Conservation (phyloP, 2,329 filamentous ascomycete species). For the Trichocomaceae sp. region DNA sequence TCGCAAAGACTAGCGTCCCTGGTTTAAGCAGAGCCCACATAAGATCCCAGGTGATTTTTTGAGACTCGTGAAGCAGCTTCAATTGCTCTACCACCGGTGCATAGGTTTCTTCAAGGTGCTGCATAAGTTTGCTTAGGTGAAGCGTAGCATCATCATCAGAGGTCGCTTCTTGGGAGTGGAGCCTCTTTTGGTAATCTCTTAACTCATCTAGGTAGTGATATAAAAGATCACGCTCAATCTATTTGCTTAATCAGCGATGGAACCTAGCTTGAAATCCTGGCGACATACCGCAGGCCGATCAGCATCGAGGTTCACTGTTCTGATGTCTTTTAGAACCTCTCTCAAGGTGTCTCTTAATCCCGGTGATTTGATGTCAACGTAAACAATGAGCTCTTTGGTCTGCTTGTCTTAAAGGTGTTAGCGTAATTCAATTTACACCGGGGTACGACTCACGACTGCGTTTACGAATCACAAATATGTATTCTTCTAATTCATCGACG, state of each 20-base stretch:
- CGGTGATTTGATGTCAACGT: conserved; percentile 2
- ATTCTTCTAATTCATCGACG: background rate
- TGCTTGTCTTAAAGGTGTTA: background rate
- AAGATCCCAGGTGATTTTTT: conserved; percentile 26
- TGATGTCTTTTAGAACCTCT: conserved; percentile 19
- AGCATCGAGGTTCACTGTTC: conserved; percentile 17
- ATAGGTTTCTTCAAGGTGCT: conserved; percentile 13
- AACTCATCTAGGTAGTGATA: conserved; percentile 14
- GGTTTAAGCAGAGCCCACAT: conserved; percentile 28
- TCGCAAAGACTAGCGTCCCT: conserved; percentile 20
- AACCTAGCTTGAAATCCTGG: background rate
- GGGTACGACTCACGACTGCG: background rate
- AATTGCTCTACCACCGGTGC: conserved; percentile 2
- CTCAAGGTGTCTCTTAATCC: conserved; percentile 17
- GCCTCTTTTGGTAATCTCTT: conserved; percentile 4
- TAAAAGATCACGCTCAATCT: conserved; percentile 15
- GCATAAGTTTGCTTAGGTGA: conserved; percentile 16
- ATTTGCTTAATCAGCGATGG: background rate
- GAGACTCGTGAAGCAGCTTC: conserved; percentile 17
- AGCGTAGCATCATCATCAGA: conserved; percentile 3
- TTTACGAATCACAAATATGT: background rate
- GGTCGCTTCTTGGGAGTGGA: background rate
- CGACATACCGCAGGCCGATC: conserved; percentile 18
- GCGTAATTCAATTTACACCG: background rate
- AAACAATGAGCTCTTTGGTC: background rate